Base-by-base conservation (phyloP, 2,329 filamentous ascomycete genomes). In the Helotiales sp. region DNA sequence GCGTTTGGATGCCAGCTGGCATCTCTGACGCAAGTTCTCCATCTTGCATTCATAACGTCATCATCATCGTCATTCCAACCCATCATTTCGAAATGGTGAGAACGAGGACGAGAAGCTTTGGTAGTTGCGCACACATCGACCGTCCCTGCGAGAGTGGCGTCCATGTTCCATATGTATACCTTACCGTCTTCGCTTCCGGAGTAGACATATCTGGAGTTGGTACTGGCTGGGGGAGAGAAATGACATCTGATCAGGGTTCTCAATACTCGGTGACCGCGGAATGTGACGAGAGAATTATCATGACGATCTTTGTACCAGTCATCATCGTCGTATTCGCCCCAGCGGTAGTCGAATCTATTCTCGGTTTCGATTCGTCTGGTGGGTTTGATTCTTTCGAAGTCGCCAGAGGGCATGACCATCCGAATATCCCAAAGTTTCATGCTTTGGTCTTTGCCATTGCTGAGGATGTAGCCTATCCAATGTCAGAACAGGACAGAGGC, bases 341-440 rank as follows among this genome's bases (percentile, higher is more conserved):
- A 85, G 13, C 90, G 85, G 72, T 93, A 95, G 72, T 95, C 90
- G 69, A 90, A 93, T 60, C 81, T 79, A 44, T 81, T 84, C 17
- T 67, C 63, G 24, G 71, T 71, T 22, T 73, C 72, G 0, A 81
- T 84, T 66, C 83, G 79, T 38, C 77, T 74, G n/a, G 77, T 75
- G 4, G 82, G 79, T 60, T 86, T 78, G 53, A 86, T 75, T 30
- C 78, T 74, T 46, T 80, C 77, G 58, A 85, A 89, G 52, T 80
- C 77, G 31, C 86, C 81, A 0, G 88, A 88, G 5, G 86, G 86
- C 79, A 95, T 90, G 81, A 92, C 93, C 80, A 90, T 96, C 52
- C 93, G 82, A 55, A 97, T 72, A 72, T 99, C 95, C 95, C 95
- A 99, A 0, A 99, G 81, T 75, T 98, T 98, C 85, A 96, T 96